Base-by-base conservation (phyloP, 352 stramenopile species). In the Pythium rhizo-oryzae region DNA sequence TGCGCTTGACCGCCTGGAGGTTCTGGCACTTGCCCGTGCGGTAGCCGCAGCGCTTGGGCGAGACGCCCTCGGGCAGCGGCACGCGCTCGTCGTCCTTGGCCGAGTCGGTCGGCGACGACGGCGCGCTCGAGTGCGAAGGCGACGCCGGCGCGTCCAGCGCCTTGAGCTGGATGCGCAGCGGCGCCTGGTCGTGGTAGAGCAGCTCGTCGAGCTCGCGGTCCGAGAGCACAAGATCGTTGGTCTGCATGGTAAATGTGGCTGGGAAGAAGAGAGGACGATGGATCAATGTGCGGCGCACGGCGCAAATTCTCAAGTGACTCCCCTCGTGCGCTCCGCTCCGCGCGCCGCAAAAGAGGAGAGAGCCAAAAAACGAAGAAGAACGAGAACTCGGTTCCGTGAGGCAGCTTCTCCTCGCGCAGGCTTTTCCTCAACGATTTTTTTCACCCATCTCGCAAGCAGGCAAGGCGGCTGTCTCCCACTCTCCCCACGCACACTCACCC, bases 21-120 rank as follows among this genome's bases (percentile, higher is more conserved):
- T 94, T 91, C 69, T 76, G 79, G 74, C 85, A 94, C 69, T 94
- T 94, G 68, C 85, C 85, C 37, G 85, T 94, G 37, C 84, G 84
- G 77, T 94, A 94, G 57, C 84, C 81, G 60, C 85, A 94, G 52
- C 80, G 82, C 71, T 78, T 69, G 7, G 82, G 79, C 24, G 74
- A 63, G 35, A 78, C 65, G 21, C 69, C 69, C 0, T 69, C 55
- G 1, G 70, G 52, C 21, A 74, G 54, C 23, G 71, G 53, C 49
- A 67, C 71, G 53, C 65, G 55, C 41, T 62, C 56, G 28, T 75
- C 61, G 35, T 44, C 50, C 24, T 70, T 66, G 47, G 39, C 58
- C 33, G 59, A 71, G 15, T 11, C 8, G 7, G 30, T 50, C 12
- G 66, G 66, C 19, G 66, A 72, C 19, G 50, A 65, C 30, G 66